Base-by-base conservation (phyloP, 192 early-diverging fungal species). In the Neocallimastix lanati region DNA sequence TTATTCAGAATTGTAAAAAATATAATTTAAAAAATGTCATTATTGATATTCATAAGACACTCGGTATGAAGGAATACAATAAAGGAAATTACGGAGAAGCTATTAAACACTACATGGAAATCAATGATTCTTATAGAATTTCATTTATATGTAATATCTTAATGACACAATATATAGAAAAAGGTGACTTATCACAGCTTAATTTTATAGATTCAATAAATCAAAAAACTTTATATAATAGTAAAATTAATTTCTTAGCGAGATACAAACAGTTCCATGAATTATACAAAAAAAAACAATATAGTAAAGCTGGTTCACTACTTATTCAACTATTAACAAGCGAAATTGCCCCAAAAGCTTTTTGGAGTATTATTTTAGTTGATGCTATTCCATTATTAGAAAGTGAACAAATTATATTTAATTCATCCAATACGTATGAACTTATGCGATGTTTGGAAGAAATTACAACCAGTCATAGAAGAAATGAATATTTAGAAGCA, bases 361-460 rank as follows among this genome's bases (percentile, higher is more conserved):
- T 90, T 12, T 83, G 89, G 40, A 78, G 80, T 13, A 83, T 85
- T 12, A 40, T 90, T 29, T 81, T 93, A 18, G 81, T 91, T 12
- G 91, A 93, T 76, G 81, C 90, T 0, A 82, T 93, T 28, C 92
- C 90, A 29, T 78, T 93, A 76, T 82, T 93, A 28, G 88, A 91
- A 29, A 85, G 83, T 40, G 88, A 92, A 16, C 29, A 13, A 25
- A 78, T 92, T 76, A 85, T 93, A 29, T 92, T 93, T 78, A 80
- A 83, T 58, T 80, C 86, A 0, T 81, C 85, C 3, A 87, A 90
- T 21, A 93, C 91, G 1, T 83, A 85, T 28, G 92, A 87, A 80
- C 81, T 93, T 76, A 90, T 93, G 91, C 83, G 87, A 67, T 87
- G 88, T 82, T 82, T 91, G 14, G 92, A 93, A 79, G 84, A 90